phyloP scores from a whole-genome alignment of 2,329 filamentous ascomycete genomes.

The Xylariales sp. region DNA sequence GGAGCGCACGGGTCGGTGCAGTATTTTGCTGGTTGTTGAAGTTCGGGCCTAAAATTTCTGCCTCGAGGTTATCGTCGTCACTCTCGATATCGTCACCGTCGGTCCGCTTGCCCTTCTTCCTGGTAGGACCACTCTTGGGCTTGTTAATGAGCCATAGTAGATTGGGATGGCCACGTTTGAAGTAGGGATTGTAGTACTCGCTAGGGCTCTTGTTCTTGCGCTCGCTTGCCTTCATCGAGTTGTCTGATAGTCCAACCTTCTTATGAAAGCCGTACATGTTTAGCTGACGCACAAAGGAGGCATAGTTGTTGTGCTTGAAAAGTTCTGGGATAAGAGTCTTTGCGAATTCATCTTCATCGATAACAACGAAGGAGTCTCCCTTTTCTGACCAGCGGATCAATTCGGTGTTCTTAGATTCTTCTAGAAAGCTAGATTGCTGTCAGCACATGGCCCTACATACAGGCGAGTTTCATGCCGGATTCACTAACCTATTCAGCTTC shows the following conservation, averaged over 20 bases:
- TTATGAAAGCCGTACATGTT: slow-evolving; percentile 99
- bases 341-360: slow-evolving; percentile 97
- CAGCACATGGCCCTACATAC: background rate
- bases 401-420: slow-evolving; percentile 88
- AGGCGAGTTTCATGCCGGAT: background rate
- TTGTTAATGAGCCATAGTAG: slow-evolving; percentile 96
- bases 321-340: slow-evolving; percentile 96
- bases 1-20: slow-evolving; percentile 30
- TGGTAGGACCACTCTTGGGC: slow-evolving; percentile 66
- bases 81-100: slow-evolving; percentile 66
- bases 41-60: slow-evolving; percentile 38
- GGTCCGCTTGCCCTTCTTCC: slow-evolving; percentile 53
- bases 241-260: slow-evolving; percentile 86
- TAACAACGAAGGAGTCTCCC: slow-evolving; percentile 91
- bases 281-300: slow-evolving; percentile 89
- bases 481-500: slow-evolving; percentile 84
- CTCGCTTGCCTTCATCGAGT: slow-evolving; percentile 96
- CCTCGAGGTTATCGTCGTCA: slow-evolving; percentile 55
- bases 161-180: slow-evolving; percentile 87
- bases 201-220: slow-evolving; percentile 96
- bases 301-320: slow-evolving; percentile 99
- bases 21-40: slow-evolving; percentile 19
- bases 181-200: slow-evolving; percentile 97
- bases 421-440: slow-evolving; percentile 68
- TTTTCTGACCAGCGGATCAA: slow-evolving; percentile 96